Base-by-base conservation (phyloP, 164 flowering plant genomes). In the Platanus orientalis region DNA sequence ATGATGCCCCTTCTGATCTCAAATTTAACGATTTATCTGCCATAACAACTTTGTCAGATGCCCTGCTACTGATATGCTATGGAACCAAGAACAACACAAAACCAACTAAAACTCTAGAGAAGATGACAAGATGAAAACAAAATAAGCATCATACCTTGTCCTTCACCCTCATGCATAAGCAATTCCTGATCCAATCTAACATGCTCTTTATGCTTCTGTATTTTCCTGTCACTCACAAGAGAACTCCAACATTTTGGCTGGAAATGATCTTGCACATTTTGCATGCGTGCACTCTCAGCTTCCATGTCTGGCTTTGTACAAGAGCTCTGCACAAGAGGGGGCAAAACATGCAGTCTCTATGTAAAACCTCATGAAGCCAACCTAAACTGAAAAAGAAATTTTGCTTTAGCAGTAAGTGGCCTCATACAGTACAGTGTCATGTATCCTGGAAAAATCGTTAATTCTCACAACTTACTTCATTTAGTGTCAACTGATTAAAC, bases 281-380 rank as follows among this genome's bases (percentile, higher is more conserved):
- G 84, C 60, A 73, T 28, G 54, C 61, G 62, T 25, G 79, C 67
- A 64, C 81, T 79, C 70, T 86, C 89, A 71, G 72, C 82, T 75
- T 89, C 90, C 60, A 78, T 16, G 53, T 80, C 90, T 47, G 83
- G 90, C 63, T 76, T 91, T 69, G 96, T 79, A 65, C 92, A 87
- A 63, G 98, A 91, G 80, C 96, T 94, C 98, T 94, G 84, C 86
- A 85, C 54, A 69, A 71, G 64, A 55, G 67, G 56, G 57, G 66
- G 59, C 54, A 61, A 72, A 77, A 65, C 55, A 69, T 64, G 61
- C 57, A 67, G 49, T 39, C 53, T 56, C 54, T 65, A 66, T 29
- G 62, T 56, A 68, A 61, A 51, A 58, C 42, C 13, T 66, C 54
- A 47, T n/a, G 40, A 21, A 61, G 39, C 50, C 39, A 57, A 61